Evolutionary conservation across 1,139 yeast species (phyloP), one percentile per base, ranked within the genome.

Genomic region (Pneumocystis jirovecii): DNA sequence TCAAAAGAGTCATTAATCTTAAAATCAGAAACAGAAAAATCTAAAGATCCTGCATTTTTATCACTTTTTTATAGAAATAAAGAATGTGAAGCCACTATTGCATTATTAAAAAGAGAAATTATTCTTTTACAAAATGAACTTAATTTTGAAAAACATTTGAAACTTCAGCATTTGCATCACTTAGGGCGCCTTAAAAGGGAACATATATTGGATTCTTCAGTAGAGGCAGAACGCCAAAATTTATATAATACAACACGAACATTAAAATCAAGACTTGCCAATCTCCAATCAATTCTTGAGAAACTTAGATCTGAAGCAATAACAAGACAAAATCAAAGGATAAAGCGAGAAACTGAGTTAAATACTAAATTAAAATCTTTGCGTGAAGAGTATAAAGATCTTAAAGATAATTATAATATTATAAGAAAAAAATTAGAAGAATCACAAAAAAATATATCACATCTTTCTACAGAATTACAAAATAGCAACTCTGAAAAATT

Each of bases 61-160:
- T 21, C 34, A 10, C 21, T 50, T 25, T 50, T 50, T 25, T 25
- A 29, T 50, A 50, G 25, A 25, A 50, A 25, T 12, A 3, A 25
- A 29, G 45, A 60, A 60, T 60, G 10, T 21, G 39, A 15, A 5
- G 40, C 44, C 31, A 39, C 61, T 25, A 31, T 66, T 29, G 57
- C 66, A 15, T 60, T 70, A 62, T 65, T 65, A 70, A 83, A 81
- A 66, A 75, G 90, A 66, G 87, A 86, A 69, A 75, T 85, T 40
- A 73, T 85, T 64, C 76, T 86, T 59, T 72, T 81, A 67, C 80
- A 81, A 66, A 86, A 85, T 71, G 91, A 86, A 72, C 76, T 85
- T 62, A 87, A 85, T 64, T 85, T 86, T 72, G 77, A 83, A 10
- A 78, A 80, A 65, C 85, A 83, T 72, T 74, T 84, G 73, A 82